phyloP scores from a whole-genome alignment of 257 asterid genomes.

The Nicotiana undulata region DNA sequence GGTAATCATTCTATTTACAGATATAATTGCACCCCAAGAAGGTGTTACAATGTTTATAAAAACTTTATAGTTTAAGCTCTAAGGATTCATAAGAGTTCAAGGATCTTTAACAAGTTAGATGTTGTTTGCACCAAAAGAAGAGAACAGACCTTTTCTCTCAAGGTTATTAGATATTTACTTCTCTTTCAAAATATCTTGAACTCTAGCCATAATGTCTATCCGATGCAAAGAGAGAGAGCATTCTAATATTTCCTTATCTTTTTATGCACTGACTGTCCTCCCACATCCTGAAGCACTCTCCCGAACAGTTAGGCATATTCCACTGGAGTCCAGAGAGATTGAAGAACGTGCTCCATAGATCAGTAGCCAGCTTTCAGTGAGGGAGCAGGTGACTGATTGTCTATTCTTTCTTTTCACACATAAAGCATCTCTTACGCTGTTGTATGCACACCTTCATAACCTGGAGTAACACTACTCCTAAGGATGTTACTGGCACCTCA shows the following conservation, averaged over 20 bases:
- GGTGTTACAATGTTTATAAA: not conserved
- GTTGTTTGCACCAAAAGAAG: not conserved
- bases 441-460: not conserved
- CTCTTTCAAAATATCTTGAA: not conserved
- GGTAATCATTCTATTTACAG: not conserved
- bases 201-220: not conserved
- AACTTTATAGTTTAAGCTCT: not conserved
- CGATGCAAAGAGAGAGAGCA: not conserved
- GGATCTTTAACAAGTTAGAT: not conserved
- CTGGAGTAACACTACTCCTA: too few relatives aligned
- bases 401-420: not conserved
- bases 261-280: not conserved
- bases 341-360: not conserved
- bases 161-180: not conserved
- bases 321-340: too few relatives aligned
- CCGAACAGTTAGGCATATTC: too few relatives aligned
- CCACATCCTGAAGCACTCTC: not conserved
- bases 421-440: not conserved
- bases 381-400: not conserved
- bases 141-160: not conserved
- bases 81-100: not conserved
- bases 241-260: not conserved
- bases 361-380: not conserved
- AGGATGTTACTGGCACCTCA: too few relatives aligned
- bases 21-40: not conserved